Evolutionary conservation across 108 stramenopile species (phyloP).

Genomic region (Nitzschia palea): DNA sequence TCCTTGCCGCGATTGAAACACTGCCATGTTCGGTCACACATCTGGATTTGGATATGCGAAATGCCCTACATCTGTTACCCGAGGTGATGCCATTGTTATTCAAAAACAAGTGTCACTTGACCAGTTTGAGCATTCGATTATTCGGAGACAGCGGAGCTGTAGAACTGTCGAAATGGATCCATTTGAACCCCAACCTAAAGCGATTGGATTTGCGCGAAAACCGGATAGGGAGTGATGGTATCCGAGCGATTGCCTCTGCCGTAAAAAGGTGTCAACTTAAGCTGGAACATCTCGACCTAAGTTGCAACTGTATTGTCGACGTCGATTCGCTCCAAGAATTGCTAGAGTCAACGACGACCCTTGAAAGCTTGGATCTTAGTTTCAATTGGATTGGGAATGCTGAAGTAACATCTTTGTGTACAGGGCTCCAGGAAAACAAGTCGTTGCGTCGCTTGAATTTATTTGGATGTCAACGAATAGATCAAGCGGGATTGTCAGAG

Average conservation of each 20-base stretch:
- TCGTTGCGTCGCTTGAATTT: constrained; percentile 15
- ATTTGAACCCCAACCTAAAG: constrained; percentile 20
- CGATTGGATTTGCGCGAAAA: constrained; percentile 23
- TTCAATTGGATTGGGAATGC: constrained; percentile 33
- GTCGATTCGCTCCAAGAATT: not conserved
- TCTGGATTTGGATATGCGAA: constrained; percentile 29
- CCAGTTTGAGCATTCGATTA: constrained; percentile 23
- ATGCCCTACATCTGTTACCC: constrained; percentile 10
- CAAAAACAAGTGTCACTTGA: constrained; percentile 14
- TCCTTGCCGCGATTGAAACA: constrained; percentile 6
- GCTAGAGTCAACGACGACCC: not conserved
- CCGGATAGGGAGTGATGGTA: constrained; percentile 19
- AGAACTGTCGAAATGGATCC: constrained; percentile 26
- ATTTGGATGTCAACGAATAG: constrained; percentile 25
- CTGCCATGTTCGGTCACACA: constrained; percentile 20
- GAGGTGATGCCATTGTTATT: constrained; percentile 16
- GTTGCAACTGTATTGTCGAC: constrained; percentile 33
- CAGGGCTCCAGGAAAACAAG: not conserved
- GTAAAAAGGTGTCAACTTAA: not conserved
- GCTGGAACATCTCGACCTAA: constrained; percentile 19
- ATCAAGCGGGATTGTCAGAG: not conserved
- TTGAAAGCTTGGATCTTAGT: constrained; percentile 19
- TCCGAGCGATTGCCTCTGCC: constrained; percentile 12
- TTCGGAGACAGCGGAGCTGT: constrained; percentile 31
- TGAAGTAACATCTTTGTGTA: constrained; percentile 10